Evolutionary conservation across 208 protist genomes (phyloP), one percentile per base, ranked within the genome.

Genomic region (Trypanosoma boissoni): DNA sequence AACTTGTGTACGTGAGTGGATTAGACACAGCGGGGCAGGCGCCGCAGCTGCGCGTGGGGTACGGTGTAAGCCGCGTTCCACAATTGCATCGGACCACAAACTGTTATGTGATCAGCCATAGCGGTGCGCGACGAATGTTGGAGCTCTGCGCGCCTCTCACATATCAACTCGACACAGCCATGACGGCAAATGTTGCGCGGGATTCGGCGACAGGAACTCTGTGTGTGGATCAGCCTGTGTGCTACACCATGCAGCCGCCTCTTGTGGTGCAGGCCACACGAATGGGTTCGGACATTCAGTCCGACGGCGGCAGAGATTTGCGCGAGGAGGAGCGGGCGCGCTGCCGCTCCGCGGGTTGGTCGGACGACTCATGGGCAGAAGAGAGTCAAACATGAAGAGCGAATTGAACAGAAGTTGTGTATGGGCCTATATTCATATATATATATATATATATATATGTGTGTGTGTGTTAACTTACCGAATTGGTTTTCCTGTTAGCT

Each of bases 1-100:
- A 92, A 52, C 62, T 95, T 7, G 59, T 95, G 6, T 95, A 95
- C 55, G 55, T 95, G 18, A 76, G 88, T 42, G 88, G 88, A 41
- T 74, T 95, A 27, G 88, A 95, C 70, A 91, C 88, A 9, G 80
- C 76, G 5, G 29, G 49, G 0, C 69, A 86, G 68, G 76, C 80
- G 32, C 24, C 60, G 2, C 12, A 29, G 8, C 52, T 83, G 46
- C 29, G 24, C 4, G 54, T 83, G 10, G 70, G 67, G 0, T 46
- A 67, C 18, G 78, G 76, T 9, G 78, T 95, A 23, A 70, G 57
- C 16, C 82, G 68, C 20, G 88, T 95, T 12, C 85, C 88, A 9
- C 78, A 77, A 69, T 75, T 91, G 53, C 88, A 95, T 63, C 82
- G 88, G 8, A 95, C 88, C 8, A 95, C 88, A 8, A 92, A 78